A percentile compares a stretch with the other conserved stretches of the same genome.
Conservation (phyloP, 1,284 basidiomycete species). For the Rhizoctonia solani region DNA sequence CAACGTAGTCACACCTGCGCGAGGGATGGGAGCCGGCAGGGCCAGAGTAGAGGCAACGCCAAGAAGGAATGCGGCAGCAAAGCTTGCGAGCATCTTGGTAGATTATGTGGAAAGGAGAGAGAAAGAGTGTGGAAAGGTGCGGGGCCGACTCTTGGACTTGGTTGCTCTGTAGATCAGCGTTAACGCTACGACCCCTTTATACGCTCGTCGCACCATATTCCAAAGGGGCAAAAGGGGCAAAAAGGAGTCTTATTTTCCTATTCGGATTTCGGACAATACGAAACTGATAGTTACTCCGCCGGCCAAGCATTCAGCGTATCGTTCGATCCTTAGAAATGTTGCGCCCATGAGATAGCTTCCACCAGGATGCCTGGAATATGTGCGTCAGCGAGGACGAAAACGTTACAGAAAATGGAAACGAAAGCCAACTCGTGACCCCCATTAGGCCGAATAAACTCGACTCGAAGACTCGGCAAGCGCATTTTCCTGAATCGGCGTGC, state of each 20-base stretch:
- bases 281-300: not conserved
- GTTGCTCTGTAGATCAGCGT: not conserved
- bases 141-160: not conserved
- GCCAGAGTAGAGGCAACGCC: constrained; percentile 14
- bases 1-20: constrained; percentile 6
- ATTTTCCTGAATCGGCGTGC: not conserved
- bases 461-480: not conserved
- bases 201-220: not conserved
- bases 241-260: not conserved
- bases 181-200: not conserved
- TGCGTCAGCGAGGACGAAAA: not conserved
- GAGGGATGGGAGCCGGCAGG: constrained; percentile 10
- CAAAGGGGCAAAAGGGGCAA: not conserved
- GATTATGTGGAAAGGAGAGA: not conserved
- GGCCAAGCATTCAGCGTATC: constrained; percentile 9
- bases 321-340: constrained; percentile 4
- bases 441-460: too few species aligned
- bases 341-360: not conserved
- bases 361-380: not conserved
- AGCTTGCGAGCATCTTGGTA: not conserved
- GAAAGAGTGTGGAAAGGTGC: not conserved
- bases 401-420: not conserved
- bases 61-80: not conserved
- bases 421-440: not conserved
- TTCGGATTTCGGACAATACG: constrained; percentile 4